Evolutionary conservation across 306 rosid species (phyloP).

Genomic region (Betula pendula): DNA sequence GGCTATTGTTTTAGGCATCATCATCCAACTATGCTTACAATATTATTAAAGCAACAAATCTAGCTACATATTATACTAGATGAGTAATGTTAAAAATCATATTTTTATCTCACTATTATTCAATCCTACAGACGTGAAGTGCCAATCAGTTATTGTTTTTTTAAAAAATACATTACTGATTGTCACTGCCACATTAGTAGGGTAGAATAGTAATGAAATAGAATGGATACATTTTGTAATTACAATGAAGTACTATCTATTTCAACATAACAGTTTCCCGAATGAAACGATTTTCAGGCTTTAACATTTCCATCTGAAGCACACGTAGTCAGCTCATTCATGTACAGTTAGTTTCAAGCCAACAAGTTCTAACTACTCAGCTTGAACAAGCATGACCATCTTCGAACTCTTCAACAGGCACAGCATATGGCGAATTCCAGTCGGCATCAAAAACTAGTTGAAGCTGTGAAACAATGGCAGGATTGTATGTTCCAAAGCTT

Average conservation of each 20-base stretch:
- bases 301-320: not conserved
- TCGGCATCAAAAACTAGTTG: conserved; percentile 75
- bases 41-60: too few relatives aligned
- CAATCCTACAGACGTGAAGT: too few relatives aligned
- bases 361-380: conserved; percentile 23
- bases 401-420: conserved; percentile 51
- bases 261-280: not conserved
- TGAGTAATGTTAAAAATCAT: too few relatives aligned
- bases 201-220: too few relatives aligned
- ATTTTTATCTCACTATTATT: not conserved
- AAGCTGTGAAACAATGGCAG: conserved; percentile 72
- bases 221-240: too few relatives aligned
- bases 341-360: not conserved
- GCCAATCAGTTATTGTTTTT: too few relatives aligned
- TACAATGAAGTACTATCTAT: too few relatives aligned
- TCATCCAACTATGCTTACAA: too few relatives aligned
- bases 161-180: too few relatives aligned
- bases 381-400: conserved; percentile 37
- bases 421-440: conserved; percentile 84
- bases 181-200: too few relatives aligned
- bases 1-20: too few relatives aligned
- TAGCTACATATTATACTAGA: too few relatives aligned
- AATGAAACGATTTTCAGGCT: not conserved
- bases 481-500: conserved; percentile 81
- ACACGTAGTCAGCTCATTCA: not conserved